A percentile compares a stretch with the other conserved stretches of the same genome.
These are phyloP conservation scores for Holtermanniella nyarrowii DNA, from an alignment of 768 basidiomycete genomes.

Conservation along the genomic window DNA sequence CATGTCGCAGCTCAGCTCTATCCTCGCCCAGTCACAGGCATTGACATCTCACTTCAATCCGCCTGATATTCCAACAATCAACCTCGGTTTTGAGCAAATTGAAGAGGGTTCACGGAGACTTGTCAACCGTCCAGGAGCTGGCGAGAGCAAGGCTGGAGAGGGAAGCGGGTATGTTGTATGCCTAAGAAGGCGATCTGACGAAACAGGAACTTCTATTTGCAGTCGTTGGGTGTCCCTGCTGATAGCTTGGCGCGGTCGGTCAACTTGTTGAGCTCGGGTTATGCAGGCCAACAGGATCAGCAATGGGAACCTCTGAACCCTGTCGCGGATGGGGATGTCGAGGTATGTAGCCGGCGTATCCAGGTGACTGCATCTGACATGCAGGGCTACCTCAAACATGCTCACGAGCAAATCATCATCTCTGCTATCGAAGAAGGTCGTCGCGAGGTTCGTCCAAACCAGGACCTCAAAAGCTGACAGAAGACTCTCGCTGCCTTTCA, in stretches of 20 bases:
- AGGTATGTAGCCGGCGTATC: constrained; percentile 23
- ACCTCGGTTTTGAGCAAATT: constrained; percentile 79
- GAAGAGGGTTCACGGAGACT: constrained; percentile 79
- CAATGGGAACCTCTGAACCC: constrained; percentile 68
- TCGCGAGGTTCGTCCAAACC: constrained; percentile 45
- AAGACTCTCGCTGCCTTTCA: constrained; percentile 76
- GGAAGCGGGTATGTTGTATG: constrained; percentile 8
- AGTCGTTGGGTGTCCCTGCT: constrained; percentile 60
- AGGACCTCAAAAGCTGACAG: neutral
- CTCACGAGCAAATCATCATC: constrained; percentile 87
- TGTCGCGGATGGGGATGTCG: constrained; percentile 89
- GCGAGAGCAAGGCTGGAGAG: constrained; percentile 1
- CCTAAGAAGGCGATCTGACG: constrained; percentile 52
- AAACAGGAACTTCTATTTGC: neutral
- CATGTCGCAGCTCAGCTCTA: neutral
- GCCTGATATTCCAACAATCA: constrained; percentile 70
- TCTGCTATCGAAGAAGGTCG: constrained; percentile 86
- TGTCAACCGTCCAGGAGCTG: constrained; percentile 8
- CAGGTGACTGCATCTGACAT: neutral
- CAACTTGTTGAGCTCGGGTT: constrained; percentile 62
- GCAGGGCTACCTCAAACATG: constrained; percentile 76
- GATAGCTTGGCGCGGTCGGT: constrained; percentile 73
- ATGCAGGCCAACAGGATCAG: constrained; percentile 64
- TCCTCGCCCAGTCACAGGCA: constrained; percentile 39
- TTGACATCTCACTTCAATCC: constrained; percentile 66